Evolutionary conservation across 2,329 filamentous ascomycete genomes (phyloP).

Genomic region (Fusarium sp.): DNA sequence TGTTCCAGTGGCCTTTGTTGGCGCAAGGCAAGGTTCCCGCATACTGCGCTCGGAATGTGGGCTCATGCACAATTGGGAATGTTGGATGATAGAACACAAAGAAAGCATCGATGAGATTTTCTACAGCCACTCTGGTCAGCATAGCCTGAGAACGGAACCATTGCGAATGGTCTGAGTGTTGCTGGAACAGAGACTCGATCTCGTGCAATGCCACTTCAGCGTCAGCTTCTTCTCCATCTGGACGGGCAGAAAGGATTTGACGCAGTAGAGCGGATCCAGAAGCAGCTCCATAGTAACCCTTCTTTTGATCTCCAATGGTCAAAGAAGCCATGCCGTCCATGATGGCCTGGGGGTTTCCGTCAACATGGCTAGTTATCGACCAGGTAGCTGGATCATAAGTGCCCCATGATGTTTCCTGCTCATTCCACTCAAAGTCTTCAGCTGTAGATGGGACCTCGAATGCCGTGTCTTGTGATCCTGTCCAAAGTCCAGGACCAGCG

Average conservation of each 20-base stretch:
- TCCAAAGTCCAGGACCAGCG: slow-evolving; percentile 11
- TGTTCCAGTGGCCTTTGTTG: slow-evolving; percentile 30
- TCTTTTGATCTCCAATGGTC: slow-evolving; percentile 30
- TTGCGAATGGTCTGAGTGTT: slow-evolving; percentile 31
- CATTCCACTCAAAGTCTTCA: slow-evolving; percentile 37
- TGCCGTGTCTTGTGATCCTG: neutral
- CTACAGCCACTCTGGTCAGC: slow-evolving; percentile 28
- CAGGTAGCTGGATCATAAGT: slow-evolving; percentile 26
- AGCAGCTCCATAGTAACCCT: slow-evolving; percentile 33
- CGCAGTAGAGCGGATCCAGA: slow-evolving; percentile 32
- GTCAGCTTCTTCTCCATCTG: slow-evolving; percentile 31
- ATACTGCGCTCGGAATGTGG: slow-evolving; percentile 33
- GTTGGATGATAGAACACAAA: slow-evolving; percentile 31
- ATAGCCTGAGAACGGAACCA: slow-evolving; percentile 38
- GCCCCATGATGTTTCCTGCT: slow-evolving; percentile 32
- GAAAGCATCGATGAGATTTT: slow-evolving; percentile 31
- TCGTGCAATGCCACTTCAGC: slow-evolving; percentile 29
- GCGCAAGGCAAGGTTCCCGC: slow-evolving; percentile 21
- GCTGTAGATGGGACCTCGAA: slow-evolving; percentile 19
- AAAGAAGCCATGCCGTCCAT: slow-evolving; percentile 39
- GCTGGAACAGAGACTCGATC: slow-evolving; percentile 32
- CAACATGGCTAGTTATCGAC: slow-evolving; percentile 25
- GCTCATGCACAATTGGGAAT: slow-evolving; percentile 33
- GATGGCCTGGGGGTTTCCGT: slow-evolving; percentile 29
- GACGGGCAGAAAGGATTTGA: slow-evolving; percentile 31